Conservation (phyloP, 2,329 filamentous ascomycete species). For the Scleromitrula shiraiana region DNA sequence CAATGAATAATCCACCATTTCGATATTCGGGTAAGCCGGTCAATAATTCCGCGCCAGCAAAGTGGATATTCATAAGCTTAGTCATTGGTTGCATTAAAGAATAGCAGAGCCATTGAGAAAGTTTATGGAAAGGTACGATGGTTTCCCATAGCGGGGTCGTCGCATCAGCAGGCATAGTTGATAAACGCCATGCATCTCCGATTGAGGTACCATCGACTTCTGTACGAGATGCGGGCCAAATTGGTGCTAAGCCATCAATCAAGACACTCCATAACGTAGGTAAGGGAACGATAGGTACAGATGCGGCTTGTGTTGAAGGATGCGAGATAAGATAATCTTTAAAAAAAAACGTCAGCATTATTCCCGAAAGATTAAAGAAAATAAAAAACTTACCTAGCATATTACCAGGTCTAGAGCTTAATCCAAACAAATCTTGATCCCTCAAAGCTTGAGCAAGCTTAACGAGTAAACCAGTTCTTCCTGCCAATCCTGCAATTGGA, state of each 20-base stretch:
- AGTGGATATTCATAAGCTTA: slow-evolving; percentile 70
- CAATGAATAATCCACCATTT: slow-evolving; percentile 81
- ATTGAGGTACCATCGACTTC: slow-evolving; percentile 79
- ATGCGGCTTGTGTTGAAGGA: slow-evolving; percentile 79
- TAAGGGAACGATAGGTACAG: slow-evolving; percentile 76
- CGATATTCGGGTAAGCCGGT: slow-evolving; percentile 89
- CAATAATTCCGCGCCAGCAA: slow-evolving; percentile 71
- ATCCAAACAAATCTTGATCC: slow-evolving; percentile 77
- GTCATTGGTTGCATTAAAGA: slow-evolving; percentile 90
- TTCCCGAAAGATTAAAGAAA: slow-evolving; percentile 27
- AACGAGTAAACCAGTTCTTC: slow-evolving; percentile 70
- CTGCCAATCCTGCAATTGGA: slow-evolving; percentile 75
- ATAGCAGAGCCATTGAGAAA: slow-evolving; percentile 92
- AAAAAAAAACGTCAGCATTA: slow-evolving; percentile 22
- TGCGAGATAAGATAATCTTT: slow-evolving; percentile 88
- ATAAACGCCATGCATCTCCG: slow-evolving; percentile 91
- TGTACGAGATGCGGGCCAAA: slow-evolving; percentile 85
- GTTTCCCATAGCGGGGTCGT: slow-evolving; percentile 62
- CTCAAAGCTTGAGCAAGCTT: slow-evolving; percentile 67
- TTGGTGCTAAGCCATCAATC: slow-evolving; percentile 75
- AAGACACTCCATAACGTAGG: slow-evolving; percentile 86
- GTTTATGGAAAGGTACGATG: slow-evolving; percentile 87
- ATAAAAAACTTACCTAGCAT: slow-evolving; percentile 91
- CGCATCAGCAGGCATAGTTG: slow-evolving; percentile 56
- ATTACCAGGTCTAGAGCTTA: slow-evolving; percentile 78